Conservation (phyloP, 768 basidiomycete genomes). For the Trichaptum fuscoviolaceum region DNA sequence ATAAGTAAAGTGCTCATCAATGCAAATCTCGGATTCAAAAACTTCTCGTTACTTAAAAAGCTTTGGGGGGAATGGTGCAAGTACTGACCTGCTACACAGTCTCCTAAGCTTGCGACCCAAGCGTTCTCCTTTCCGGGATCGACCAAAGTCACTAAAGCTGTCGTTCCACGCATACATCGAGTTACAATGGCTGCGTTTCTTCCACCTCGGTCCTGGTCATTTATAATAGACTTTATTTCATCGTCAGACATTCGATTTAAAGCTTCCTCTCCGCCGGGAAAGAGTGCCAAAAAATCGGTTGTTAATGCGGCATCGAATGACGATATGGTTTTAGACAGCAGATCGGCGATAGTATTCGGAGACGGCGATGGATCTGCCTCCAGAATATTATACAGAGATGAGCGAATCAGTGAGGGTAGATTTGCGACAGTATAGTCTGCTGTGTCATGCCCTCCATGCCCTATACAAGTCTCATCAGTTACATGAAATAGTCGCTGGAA, state of each 20-base stretch:
- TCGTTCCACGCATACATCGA: slow-evolving; percentile 48
- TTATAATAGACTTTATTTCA: slow-evolving; percentile 35
- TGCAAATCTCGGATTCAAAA: not conserved
- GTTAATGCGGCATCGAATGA: slow-evolving; percentile 35
- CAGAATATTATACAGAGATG: slow-evolving; percentile 20
- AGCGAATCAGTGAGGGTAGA: slow-evolving; percentile 29
- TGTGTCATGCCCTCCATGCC: slow-evolving; percentile 43
- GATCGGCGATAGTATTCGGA: slow-evolving; percentile 24
- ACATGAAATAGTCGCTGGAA: slow-evolving; percentile 2
- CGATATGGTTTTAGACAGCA: slow-evolving; percentile 31
- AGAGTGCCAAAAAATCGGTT: slow-evolving; percentile 33
- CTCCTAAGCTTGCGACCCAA: slow-evolving; percentile 55
- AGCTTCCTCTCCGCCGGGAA: slow-evolving; percentile 32
- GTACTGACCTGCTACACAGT: slow-evolving; percentile 45
- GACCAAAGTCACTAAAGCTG: slow-evolving; percentile 42
- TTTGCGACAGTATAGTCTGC: slow-evolving; percentile 33
- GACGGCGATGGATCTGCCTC: slow-evolving; percentile 16
- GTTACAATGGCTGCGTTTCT: slow-evolving; percentile 30
- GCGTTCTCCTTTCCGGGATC: slow-evolving; percentile 38
- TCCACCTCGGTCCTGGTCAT: slow-evolving; percentile 28
- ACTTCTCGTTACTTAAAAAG: not conserved
- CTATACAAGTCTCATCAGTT: slow-evolving; percentile 19
- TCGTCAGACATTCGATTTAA: slow-evolving; percentile 29
- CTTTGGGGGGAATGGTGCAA: not conserved
- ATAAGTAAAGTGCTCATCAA: not conserved